Evolutionary conservation across 768 basidiomycete species (phyloP).

Genomic region (Tubosaeta sp.): DNA sequence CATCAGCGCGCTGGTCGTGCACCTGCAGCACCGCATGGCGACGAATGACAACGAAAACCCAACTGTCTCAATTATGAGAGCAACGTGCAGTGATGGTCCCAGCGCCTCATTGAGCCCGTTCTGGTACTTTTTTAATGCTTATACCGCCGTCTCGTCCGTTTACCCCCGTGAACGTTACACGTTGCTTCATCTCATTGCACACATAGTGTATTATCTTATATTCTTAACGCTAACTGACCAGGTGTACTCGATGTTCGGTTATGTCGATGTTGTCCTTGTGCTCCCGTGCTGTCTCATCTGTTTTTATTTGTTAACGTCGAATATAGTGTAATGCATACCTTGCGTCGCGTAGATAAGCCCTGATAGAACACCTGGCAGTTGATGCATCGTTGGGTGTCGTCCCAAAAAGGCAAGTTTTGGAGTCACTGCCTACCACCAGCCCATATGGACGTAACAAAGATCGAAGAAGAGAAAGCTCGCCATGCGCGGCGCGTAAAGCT

Average conservation of each 20-base stretch:
- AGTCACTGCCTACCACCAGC: not conserved
- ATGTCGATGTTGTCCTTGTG: slow-evolving; percentile 6
- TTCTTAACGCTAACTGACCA: slow-evolving; percentile 24
- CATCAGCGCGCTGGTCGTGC: slow-evolving; percentile 19
- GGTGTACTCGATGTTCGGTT: slow-evolving; percentile 15
- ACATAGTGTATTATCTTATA: slow-evolving; percentile 31
- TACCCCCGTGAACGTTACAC: not conserved
- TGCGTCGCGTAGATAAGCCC: slow-evolving; percentile 14
- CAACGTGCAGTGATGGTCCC: slow-evolving; percentile 5
- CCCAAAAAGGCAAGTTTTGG: slow-evolving; percentile 14
- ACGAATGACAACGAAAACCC: slow-evolving; percentile 25
- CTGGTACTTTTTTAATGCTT: slow-evolving; percentile 1
- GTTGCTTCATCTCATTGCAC: slow-evolving; percentile 26
- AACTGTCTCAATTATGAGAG: slow-evolving; percentile 8
- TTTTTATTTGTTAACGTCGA: slow-evolving; percentile 8
- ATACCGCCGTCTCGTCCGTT: slow-evolving; percentile 8
- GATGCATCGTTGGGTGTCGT: too few relatives aligned
- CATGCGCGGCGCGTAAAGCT: slow-evolving; percentile 54
- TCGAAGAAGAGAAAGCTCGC: slow-evolving; percentile 50
- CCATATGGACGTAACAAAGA: slow-evolving; percentile 33
- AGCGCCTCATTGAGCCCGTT: not conserved
- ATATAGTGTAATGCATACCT: slow-evolving; percentile 7
- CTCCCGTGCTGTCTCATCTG: slow-evolving; percentile 4
- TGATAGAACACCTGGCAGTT: too few relatives aligned
- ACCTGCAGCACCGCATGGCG: slow-evolving; percentile 10